Percentiles rank a stretch among this genome's conserved stretches.
Evolutionary conservation across 108 stramenopile genomes (phyloP).

Genomic region (Stephanodiscus minutulus): DNA sequence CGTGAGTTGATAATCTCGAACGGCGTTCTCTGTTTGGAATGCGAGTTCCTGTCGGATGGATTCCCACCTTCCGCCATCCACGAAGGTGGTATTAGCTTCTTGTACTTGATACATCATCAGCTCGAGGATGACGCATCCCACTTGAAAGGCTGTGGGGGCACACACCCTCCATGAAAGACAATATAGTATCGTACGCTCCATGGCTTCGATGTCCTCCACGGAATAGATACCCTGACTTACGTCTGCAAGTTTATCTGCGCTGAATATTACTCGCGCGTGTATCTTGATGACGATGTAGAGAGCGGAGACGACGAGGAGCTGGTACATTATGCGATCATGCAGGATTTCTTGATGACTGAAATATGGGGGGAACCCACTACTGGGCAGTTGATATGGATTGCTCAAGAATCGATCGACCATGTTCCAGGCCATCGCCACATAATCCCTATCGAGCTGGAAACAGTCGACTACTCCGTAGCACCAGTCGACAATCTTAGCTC

Average conservation of each 20-base stretch:
- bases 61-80: slow-evolving; percentile 1
- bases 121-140: slow-evolving; percentile 29
- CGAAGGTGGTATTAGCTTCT: background rate
- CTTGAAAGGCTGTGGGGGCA: slow-evolving; percentile 30
- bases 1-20: slow-evolving; percentile 30
- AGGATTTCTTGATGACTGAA: too few species aligned
- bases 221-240: slow-evolving; percentile 55
- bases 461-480: slow-evolving; percentile 24
- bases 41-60: slow-evolving; percentile 30
- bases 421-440: slow-evolving; percentile 22
- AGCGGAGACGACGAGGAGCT: slow-evolving; percentile 55
- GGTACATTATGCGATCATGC: slow-evolving; percentile 46
- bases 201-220: slow-evolving; percentile 54
- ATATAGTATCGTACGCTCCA: slow-evolving; percentile 50
- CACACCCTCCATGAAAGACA: slow-evolving; percentile 54
- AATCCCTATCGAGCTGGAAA: slow-evolving; percentile 9
- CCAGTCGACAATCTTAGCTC: slow-evolving; percentile 25
- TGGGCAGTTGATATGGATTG: too few species aligned
- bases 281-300: slow-evolving; percentile 64
- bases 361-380: too few species aligned
- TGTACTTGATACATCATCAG: slow-evolving; percentile 5
- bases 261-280: slow-evolving; percentile 54
- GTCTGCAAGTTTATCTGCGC: slow-evolving; percentile 47
- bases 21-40: slow-evolving; percentile 44
- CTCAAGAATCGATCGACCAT: slow-evolving; percentile 32